Conservation (phyloP, 345 rosid species). For the Pelargonium nanum region DNA sequence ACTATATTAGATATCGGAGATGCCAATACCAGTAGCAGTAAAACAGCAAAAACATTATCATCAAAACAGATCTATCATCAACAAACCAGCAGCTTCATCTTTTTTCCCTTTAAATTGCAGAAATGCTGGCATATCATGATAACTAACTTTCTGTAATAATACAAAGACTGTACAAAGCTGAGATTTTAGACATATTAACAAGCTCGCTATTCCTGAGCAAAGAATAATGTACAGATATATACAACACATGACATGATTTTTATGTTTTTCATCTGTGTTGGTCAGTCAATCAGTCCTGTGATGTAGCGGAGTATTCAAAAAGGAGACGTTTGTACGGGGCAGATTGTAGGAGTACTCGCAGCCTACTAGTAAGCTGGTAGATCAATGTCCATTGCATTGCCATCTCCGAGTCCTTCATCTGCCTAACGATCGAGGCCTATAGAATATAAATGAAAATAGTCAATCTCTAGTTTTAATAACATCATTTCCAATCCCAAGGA, state of each 20-base stretch:
- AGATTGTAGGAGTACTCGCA: conserved; percentile 79
- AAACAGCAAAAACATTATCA: too few species aligned
- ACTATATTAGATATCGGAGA: too few species aligned
- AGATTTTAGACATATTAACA: neutral
- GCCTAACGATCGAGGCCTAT: conserved; percentile 84
- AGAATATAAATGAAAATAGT: conserved; percentile 8
- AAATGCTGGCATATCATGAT: too few species aligned
- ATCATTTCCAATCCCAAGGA: neutral
- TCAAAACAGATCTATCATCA: too few species aligned
- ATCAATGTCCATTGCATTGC: conserved; percentile 94
- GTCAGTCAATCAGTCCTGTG: conserved; percentile 47
- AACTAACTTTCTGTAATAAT: too few species aligned
- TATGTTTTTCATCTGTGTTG: too few species aligned
- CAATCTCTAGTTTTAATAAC: neutral
- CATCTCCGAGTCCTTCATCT: conserved; percentile 97
- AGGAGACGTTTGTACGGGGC: conserved; percentile 87
- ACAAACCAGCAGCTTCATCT: too few species aligned
- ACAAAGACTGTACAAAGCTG: too few species aligned
- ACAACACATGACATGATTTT: too few species aligned
- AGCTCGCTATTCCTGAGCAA: neutral
- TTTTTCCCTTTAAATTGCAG: too few species aligned
- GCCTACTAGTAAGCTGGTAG: conserved; percentile 83
- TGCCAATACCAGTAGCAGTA: too few species aligned
- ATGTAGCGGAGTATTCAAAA: conserved; percentile 83
- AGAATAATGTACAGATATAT: neutral